Evolutionary conservation across 495 filamentous ascomycete genomes (phyloP).

Genomic region (Cryomyces minteri): DNA sequence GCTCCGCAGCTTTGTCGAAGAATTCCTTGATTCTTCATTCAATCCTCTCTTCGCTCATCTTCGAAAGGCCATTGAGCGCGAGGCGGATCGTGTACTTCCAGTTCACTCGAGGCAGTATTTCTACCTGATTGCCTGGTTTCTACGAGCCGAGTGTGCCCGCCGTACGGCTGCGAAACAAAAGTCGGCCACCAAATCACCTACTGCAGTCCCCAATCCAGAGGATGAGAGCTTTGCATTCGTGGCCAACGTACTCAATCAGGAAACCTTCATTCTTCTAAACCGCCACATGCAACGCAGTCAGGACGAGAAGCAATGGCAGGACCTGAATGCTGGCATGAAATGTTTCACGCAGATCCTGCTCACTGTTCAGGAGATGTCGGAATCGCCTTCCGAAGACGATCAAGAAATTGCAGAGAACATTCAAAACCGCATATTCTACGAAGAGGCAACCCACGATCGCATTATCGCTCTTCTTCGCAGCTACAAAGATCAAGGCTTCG

Average conservation of each 20-base stretch:
- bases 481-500: constrained; percentile 87
- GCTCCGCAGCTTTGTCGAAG: constrained; percentile 68
- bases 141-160: constrained; percentile 70
- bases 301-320: constrained; percentile 71
- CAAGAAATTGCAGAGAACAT: constrained; percentile 98
- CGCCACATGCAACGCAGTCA: constrained; percentile 58
- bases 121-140: constrained; percentile 86
- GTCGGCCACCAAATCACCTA: constrained; percentile 3
- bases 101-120: constrained; percentile 70
- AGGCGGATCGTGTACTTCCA: constrained; percentile 58
- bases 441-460: constrained; percentile 81
- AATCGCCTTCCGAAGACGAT: constrained; percentile 72
- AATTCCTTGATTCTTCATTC: constrained; percentile 90
- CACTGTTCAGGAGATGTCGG: constrained; percentile 85
- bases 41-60: constrained; percentile 82
- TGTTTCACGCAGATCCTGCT: constrained; percentile 76
- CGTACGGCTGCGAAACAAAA: constrained; percentile 33
- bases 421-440: constrained; percentile 91
- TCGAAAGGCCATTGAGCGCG: constrained; percentile 76
- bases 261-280: constrained; percentile 78
- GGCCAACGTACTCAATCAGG: constrained; percentile 76
- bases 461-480: constrained; percentile 58
- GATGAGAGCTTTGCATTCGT: constrained; percentile 70
- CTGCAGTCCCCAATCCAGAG: constrained; percentile 25
- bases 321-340: constrained; percentile 73